Conservation (phyloP, 108 stramenopile genomes). For the Fragilaria radians region DNA sequence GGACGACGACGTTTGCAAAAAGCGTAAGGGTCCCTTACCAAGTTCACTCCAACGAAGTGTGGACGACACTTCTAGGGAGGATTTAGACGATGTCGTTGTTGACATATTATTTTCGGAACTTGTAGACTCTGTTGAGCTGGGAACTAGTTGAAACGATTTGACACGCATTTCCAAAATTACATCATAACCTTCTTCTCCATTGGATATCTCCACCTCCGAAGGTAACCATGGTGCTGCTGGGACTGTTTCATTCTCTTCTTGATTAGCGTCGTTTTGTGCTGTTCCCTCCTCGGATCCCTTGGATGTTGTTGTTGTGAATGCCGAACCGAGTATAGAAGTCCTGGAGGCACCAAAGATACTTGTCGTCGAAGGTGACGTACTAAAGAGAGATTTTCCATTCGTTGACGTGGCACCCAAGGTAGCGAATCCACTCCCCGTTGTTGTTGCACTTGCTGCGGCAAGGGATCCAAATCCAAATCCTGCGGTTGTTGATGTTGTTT, state of each 20-base stretch:
- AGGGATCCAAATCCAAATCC: constrained; percentile 13
- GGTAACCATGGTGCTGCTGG: constrained; percentile 9
- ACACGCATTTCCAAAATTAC: constrained; percentile 44
- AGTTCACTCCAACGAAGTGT: constrained; percentile 52
- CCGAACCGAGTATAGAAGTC: background rate
- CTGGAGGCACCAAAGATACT: constrained; percentile 1
- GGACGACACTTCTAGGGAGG: constrained; percentile 18
- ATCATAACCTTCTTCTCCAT: constrained; percentile 66
- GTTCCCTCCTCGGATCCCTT: background rate
- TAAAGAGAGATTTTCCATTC: background rate
- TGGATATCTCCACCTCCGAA: constrained; percentile 24
- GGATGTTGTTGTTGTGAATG: background rate
- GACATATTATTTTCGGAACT: background rate
- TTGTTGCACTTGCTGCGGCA: background rate
- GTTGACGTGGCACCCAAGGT: constrained; percentile 5
- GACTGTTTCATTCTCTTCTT: background rate
- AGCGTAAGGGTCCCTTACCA: constrained; percentile 66
- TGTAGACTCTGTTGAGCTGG: too few relatives aligned
- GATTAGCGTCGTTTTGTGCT: background rate
- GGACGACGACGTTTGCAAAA: constrained; percentile 22
- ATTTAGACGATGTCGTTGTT: constrained; percentile 17
- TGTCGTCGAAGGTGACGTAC: background rate
- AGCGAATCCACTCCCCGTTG: constrained; percentile 2
- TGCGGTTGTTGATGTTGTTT: background rate
- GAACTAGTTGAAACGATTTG: constrained; percentile 23